These are phyloP conservation scores for Petunia hybrid DNA, from an alignment of 305 asterid genomes.

Conservation along the genomic window DNA sequence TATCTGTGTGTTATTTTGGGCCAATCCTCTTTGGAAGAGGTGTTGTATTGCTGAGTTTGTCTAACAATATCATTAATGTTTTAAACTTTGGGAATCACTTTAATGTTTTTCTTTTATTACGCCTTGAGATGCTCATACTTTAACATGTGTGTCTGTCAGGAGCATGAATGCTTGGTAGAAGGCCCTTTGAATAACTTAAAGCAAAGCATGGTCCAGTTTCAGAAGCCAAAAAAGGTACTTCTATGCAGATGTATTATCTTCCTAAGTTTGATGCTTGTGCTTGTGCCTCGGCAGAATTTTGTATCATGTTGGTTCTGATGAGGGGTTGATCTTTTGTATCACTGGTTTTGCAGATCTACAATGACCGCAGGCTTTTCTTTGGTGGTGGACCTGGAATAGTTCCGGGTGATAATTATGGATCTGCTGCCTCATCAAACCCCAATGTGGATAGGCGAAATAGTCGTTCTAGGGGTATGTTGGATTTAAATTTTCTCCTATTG, in stretches of 20 bases:
- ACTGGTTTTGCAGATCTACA: constrained; percentile 70
- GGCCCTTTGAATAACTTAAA: constrained; percentile 96
- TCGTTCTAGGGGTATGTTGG: constrained; percentile 76
- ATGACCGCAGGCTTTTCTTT: constrained; percentile 86
- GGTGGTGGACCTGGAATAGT: constrained; percentile 88
- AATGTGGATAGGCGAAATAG: constrained; percentile 81
- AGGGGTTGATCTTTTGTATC: background rate
- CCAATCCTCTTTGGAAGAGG: constrained; percentile 16
- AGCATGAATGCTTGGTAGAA: constrained; percentile 98
- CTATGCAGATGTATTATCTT: background rate
- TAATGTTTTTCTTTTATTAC: background rate
- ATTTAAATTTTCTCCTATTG: background rate
- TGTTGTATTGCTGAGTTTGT: constrained; percentile 16
- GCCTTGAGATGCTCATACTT: constrained; percentile 24
- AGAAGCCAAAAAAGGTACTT: constrained; percentile 94
- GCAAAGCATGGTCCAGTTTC: constrained; percentile 99
- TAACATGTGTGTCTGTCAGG: constrained; percentile 54
- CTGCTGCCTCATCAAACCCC: constrained; percentile 55
- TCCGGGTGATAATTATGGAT: constrained; percentile 75
- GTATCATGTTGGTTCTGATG: constrained; percentile 5
- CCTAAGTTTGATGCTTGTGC: constrained; percentile 9
- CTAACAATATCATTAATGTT: background rate
- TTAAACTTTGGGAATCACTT: background rate
- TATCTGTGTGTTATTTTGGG: background rate
- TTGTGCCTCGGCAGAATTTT: background rate